Evolutionary conservation across 2,329 filamentous ascomycete species (phyloP).

Genomic region (Corniculantispora saksenae): DNA sequence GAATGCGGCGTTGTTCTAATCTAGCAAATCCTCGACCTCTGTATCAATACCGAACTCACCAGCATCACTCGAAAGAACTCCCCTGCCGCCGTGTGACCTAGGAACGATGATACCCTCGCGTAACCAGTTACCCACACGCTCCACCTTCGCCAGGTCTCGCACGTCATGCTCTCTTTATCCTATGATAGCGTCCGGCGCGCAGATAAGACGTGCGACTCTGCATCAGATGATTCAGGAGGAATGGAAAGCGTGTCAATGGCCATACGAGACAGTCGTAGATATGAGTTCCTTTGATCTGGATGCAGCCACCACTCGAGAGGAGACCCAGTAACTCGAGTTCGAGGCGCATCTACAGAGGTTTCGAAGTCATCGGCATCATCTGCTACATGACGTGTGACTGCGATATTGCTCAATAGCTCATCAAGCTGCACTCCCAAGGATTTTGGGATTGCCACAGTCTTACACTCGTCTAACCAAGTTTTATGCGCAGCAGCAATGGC

Average conservation of each 20-base stretch:
- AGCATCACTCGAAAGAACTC: background rate
- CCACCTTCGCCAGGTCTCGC: conserved; percentile 1
- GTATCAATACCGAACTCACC: background rate
- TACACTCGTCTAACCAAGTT: background rate
- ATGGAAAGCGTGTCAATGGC: conserved; percentile 12
- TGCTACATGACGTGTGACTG: conserved; percentile 8
- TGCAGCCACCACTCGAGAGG: conserved; percentile 9
- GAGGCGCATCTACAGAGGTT: conserved; percentile 1
- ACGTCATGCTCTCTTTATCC: conserved; percentile 9
- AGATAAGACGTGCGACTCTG: too few species aligned
- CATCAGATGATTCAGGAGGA: background rate
- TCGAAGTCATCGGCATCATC: conserved; percentile 11
- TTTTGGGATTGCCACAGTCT: conserved; percentile 9
- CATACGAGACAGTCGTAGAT: conserved; percentile 2
- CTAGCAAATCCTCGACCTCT: background rate
- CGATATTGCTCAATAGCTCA: conserved; percentile 11
- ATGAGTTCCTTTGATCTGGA: background rate
- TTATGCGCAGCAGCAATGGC: conserved; percentile 3
- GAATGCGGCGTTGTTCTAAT: background rate
- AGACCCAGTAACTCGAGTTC: background rate
- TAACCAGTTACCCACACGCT: background rate
- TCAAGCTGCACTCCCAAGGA: conserved; percentile 8
- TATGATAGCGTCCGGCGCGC: background rate
- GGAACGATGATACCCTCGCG: background rate
- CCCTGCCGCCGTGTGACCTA: conserved; percentile 1